Percentiles rank a stretch among this genome's conserved stretches.
phyloP scores from a whole-genome alignment of 129 eudicot species.

The Chrysanthemum lavandulifolium region DNA sequence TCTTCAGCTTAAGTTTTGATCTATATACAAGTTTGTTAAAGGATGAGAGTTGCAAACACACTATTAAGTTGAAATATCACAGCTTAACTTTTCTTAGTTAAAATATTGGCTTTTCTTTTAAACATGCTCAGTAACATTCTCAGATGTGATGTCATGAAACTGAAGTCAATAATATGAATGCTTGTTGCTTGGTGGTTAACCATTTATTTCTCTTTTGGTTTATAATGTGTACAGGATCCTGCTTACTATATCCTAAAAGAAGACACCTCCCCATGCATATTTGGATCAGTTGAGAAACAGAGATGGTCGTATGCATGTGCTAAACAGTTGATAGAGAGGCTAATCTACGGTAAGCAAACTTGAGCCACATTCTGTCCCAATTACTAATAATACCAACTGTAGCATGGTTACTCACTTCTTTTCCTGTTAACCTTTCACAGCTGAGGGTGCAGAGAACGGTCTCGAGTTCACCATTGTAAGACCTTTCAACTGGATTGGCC shows the following conservation, averaged over 20 bases:
- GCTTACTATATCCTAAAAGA: slow-evolving; percentile 75
- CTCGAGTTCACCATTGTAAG: slow-evolving; percentile 92
- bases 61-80: background rate
- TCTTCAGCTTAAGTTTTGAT: slow-evolving; percentile 16
- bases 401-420: slow-evolving; percentile 8
- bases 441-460: slow-evolving; percentile 97
- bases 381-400: background rate
- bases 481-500: slow-evolving; percentile 99
- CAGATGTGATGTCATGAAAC: background rate
- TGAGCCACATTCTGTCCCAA: background rate
- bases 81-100: background rate
- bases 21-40: background rate
- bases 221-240: slow-evolving; percentile 65
- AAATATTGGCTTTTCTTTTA: background rate
- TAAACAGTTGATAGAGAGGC: slow-evolving; percentile 91
- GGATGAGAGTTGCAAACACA: background rate
- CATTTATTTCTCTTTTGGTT: background rate
- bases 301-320: slow-evolving; percentile 99
- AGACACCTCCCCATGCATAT: slow-evolving; percentile 87
- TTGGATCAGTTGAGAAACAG: slow-evolving; percentile 96
- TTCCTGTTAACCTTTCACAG: slow-evolving; percentile 32
- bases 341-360: slow-evolving; percentile 70
- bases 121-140: background rate
- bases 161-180: background rate
- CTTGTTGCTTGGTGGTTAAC: slow-evolving; percentile 1